Conservation (phyloP, 1,139 yeast genomes). For the Saccharomyces hybrid region DNA sequence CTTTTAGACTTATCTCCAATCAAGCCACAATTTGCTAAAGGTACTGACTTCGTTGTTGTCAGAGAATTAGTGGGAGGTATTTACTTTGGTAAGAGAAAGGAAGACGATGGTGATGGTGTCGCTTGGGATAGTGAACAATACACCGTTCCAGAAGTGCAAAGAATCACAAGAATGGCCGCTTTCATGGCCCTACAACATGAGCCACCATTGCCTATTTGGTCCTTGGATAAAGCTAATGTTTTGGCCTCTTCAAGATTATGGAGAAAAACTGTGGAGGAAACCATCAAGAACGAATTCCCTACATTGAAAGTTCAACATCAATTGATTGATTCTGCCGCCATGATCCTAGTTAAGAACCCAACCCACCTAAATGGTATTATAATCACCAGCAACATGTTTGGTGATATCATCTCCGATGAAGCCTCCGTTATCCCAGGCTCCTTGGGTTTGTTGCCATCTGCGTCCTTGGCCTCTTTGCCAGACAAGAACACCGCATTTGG, state of each 20-base stretch:
- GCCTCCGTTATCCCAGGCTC: slow-evolving; percentile 98
- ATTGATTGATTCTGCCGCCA: slow-evolving; percentile 96
- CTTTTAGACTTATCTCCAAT: slow-evolving; percentile 82
- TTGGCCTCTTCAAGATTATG: slow-evolving; percentile 93
- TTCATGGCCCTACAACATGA: slow-evolving; percentile 86
- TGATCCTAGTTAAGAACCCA: slow-evolving; percentile 90
- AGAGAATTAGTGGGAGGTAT: slow-evolving; percentile 98
- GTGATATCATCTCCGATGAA: slow-evolving; percentile 95
- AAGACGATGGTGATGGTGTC: slow-evolving; percentile 75
- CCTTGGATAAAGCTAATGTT: slow-evolving; percentile 94
- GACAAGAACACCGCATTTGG: slow-evolving; percentile 93
- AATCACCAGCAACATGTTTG: slow-evolving; percentile 93
- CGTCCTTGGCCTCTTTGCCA: slow-evolving; percentile 91
- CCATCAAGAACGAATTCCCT: slow-evolving; percentile 83
- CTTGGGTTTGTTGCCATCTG: slow-evolving; percentile 89
- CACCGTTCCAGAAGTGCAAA: slow-evolving; percentile 81
- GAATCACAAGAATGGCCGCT: slow-evolving; percentile 98
- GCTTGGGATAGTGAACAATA: slow-evolving; percentile 95
- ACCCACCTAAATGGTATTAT: slow-evolving; percentile 84
- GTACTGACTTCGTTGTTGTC: slow-evolving; percentile 86
- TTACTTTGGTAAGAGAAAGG: slow-evolving; percentile 91
- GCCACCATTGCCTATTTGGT: slow-evolving; percentile 94
- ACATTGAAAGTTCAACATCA: slow-evolving; percentile 81
- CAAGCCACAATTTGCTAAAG: slow-evolving; percentile 73
- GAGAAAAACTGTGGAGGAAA: slow-evolving; percentile 87